Base-by-base conservation (phyloP, 1,284 basidiomycete genomes). In the Agroathelia rolfsii region DNA sequence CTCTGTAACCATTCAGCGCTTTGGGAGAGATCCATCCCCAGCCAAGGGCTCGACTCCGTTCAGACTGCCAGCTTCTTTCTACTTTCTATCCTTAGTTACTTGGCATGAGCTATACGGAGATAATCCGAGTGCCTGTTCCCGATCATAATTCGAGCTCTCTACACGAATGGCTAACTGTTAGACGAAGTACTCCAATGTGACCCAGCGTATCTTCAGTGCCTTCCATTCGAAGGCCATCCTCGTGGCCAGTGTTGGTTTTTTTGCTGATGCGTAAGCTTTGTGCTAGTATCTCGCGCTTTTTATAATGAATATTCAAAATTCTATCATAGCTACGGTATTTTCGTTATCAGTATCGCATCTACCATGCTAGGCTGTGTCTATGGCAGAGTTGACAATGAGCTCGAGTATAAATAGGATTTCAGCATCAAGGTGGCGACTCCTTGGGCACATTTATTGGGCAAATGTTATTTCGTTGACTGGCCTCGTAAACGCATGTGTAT, bases 191-290 rank as follows among this genome's bases (percentile, higher is more conserved):
- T n/a, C n/a, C n/a, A n/a, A n/a, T n/a, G n/a, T n/a, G n/a, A n/a
- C n/a, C n/a, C n/a, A n/a, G n/a, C n/a, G n/a, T n/a, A n/a, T n/a
- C n/a, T n/a, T n/a, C n/a, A n/a, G n/a, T n/a, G n/a, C n/a, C n/a
- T 75, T 75, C 53, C 83, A 87, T 47, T 65, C 75, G 29, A 83
- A 79, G 50, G 69, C 85, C 35, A 73, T 70, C 49, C 41, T 77
- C 30, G 78, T 86, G 4, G 80, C 83, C 2, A 79, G 82, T 41
- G 76, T 79, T 8, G 84, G 83, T 21, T 86, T 87, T 64, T 87
- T 85, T 61, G 84, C 83, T 25, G 83, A 84, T 56, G 79, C 80
- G 70, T 82, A 48, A 50, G 75, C 56, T 1, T 9, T 17, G 27
- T 13, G 25, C 13, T 2, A 6, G 8, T 0, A 10, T 15, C 7